Percentiles rank a stretch among this genome's conserved stretches.
phyloP scores from a whole-genome alignment of 2,329 filamentous ascomycete genomes.

The Aspergillus terreus region DNA sequence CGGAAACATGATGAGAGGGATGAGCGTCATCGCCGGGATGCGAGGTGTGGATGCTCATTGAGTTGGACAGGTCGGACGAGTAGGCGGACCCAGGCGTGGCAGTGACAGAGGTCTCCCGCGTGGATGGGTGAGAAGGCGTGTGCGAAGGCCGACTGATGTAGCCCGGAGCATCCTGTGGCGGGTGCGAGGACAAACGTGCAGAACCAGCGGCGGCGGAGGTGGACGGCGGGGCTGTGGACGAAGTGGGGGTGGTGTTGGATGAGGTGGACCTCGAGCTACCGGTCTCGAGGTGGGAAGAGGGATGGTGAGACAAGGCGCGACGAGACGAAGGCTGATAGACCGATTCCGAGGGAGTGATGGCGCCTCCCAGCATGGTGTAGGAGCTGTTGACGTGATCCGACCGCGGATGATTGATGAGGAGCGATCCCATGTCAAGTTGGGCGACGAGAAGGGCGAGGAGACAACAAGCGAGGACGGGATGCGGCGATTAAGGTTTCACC shows the following conservation, averaged over 20 bases:
- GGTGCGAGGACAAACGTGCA: slow-evolving; percentile 27
- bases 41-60: slow-evolving; percentile 46
- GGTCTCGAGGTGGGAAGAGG: slow-evolving; percentile 20
- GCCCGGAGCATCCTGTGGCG: slow-evolving; percentile 32
- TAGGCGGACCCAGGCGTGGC: slow-evolving; percentile 16
- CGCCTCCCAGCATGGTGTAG: slow-evolving; percentile 62
- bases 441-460: background rate
- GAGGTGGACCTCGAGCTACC: slow-evolving; percentile 30
- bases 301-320: slow-evolving; percentile 19
- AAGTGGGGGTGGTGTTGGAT: slow-evolving; percentile 33
- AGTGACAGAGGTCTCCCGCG: slow-evolving; percentile 21
- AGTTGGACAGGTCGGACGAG: slow-evolving; percentile 20
- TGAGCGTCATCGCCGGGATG: slow-evolving; percentile 14
- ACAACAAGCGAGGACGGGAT: slow-evolving; percentile 8
- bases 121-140: slow-evolving; percentile 21
- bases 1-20: slow-evolving; percentile 14
- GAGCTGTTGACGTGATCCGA: slow-evolving; percentile 68
- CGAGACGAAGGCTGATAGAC: slow-evolving; percentile 28
- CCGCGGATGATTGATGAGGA: slow-evolving; percentile 65
- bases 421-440: slow-evolving; percentile 56
- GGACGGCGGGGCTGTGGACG: slow-evolving; percentile 34
- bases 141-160: slow-evolving; percentile 30
- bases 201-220: slow-evolving; percentile 27
- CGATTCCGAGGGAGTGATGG: slow-evolving; percentile 39
- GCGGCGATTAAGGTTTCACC: background rate